These are phyloP conservation scores for Dothistroma pini DNA, from an alignment of 2,329 filamentous ascomycete species.

Conservation along the genomic window DNA sequence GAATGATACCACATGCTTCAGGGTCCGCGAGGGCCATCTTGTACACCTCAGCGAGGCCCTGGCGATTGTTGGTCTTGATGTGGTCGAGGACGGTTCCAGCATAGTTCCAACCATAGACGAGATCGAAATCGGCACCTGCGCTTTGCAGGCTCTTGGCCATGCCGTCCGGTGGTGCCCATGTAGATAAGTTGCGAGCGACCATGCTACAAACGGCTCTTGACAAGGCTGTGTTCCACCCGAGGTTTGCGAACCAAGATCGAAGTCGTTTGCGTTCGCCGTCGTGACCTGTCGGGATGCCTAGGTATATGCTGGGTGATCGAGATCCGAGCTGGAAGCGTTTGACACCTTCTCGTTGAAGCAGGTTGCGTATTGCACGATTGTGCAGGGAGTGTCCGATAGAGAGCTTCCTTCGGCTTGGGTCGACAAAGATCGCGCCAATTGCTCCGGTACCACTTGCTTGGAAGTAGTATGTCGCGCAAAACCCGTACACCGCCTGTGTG, in stretches of 20 bases:
- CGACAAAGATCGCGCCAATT: slow-evolving; percentile 83
- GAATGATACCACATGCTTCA: slow-evolving; percentile 73
- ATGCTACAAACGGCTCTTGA: slow-evolving; percentile 66
- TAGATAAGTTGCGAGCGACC: slow-evolving; percentile 65
- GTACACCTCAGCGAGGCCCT: slow-evolving; percentile 77
- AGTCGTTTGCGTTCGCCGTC: slow-evolving; percentile 57
- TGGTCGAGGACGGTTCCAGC: slow-evolving; percentile 70
- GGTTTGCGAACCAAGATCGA: slow-evolving; percentile 80
- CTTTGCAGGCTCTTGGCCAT: slow-evolving; percentile 69
- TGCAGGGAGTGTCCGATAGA: slow-evolving; percentile 90
- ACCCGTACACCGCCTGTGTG: slow-evolving; percentile 85
- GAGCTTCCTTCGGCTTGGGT: slow-evolving; percentile 77
- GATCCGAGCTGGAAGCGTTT: slow-evolving; percentile 79
- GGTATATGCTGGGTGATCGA: slow-evolving; percentile 77
- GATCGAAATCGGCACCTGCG: slow-evolving; percentile 73
- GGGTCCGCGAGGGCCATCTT: slow-evolving; percentile 68
- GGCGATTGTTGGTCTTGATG: slow-evolving; percentile 68
- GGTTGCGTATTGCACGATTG: slow-evolving; percentile 72
- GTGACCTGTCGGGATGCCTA: slow-evolving; percentile 73
- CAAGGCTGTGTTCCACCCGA: slow-evolving; percentile 76
- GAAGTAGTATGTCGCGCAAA: slow-evolving; percentile 83
- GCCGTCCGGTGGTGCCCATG: slow-evolving; percentile 73
- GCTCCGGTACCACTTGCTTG: slow-evolving; percentile 67
- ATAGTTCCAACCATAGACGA: slow-evolving; percentile 77
- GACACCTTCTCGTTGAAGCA: slow-evolving; percentile 67